Evolutionary conservation across 495 filamentous ascomycete genomes (phyloP), one percentile per base, ranked within the genome.

Genomic region (Entonaema liquescens): DNA sequence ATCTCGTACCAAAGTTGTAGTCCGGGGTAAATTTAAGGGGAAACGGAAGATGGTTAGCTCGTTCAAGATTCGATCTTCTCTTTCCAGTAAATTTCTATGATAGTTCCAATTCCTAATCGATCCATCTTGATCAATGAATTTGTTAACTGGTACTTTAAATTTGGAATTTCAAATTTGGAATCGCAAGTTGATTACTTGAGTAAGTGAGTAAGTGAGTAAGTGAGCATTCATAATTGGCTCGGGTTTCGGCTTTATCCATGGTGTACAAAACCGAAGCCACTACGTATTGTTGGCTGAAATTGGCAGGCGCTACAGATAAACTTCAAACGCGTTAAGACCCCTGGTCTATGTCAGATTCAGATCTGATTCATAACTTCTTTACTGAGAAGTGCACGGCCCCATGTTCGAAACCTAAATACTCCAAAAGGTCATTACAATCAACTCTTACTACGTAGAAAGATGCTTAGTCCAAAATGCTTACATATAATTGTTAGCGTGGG

Each of bases 381-480:
- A 72, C 57, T 21, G 49, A 59, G 25, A 63, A 36, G 63, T 38
- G 58, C 63, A 64, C 64, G 69, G 57, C 28, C 60, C 65, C 61
- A 57, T 56, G 53, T 33, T 65, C 65, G 67, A 72, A 68, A 31
- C 65, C 55, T 68, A 60, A 62, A 60, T 42, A 62, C 38, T 36
- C 26, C 64, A 42, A 59, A 61, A 67, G 35, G n/a, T 59, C 64
- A 65, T 64, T 64, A 31, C 44, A 12, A 63, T 47, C n/a, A 44
- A 42, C 19, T 59, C 42, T 31, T 5, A 55, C 38, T n/a, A 17
- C 15, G 38, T 40, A 17, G 38, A 17, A 40, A 40, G 8, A 40
- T 17, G 17, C 38, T 17, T n/a, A 17, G 36, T 40, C 7, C n/a
- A 40, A 40, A 17, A n/a, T 40, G 1, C 17, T 40, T n/a, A n/a